phyloP scores from a whole-genome alignment of 2,329 filamentous ascomycete genomes.

The Hymenoscyphus occultus region DNA sequence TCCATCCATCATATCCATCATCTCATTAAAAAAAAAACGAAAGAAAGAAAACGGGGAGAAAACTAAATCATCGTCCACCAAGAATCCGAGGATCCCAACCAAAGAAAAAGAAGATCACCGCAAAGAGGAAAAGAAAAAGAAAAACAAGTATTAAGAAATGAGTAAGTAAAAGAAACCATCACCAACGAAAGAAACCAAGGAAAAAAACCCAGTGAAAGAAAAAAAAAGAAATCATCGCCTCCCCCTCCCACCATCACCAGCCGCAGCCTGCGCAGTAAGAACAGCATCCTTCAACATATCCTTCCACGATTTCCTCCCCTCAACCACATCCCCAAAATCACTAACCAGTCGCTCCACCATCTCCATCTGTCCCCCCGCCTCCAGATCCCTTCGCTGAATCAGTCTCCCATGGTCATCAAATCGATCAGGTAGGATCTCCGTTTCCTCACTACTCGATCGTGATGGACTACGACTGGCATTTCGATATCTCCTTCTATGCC shows the following conservation, averaged over 20 bases:
- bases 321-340: conserved; percentile 32
- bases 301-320: conserved; percentile 33
- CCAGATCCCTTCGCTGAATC: conserved; percentile 15
- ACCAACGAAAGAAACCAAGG: not conserved
- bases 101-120: not conserved
- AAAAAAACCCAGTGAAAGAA: conserved; percentile 1
- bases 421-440: conserved; percentile 32
- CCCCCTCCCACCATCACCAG: conserved; percentile 5
- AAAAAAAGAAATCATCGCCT: not conserved
- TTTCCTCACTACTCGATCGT: conserved; percentile 16
- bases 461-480: conserved; percentile 20
- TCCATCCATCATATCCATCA: not conserved
- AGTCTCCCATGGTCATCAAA: conserved; percentile 33
- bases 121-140: not conserved
- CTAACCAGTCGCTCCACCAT: conserved; percentile 32
- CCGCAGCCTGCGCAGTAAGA: conserved; percentile 11
- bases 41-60: too few species aligned
- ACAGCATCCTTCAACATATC: conserved; percentile 31
- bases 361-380: conserved; percentile 20
- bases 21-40: too few species aligned
- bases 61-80: not conserved
- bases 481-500: conserved; percentile 23
- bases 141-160: not conserved
- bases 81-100: not conserved
- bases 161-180: not conserved